Evolutionary conservation across 495 filamentous ascomycete species (phyloP).

Genomic region (Pseudoneurospora amorphoporcata): DNA sequence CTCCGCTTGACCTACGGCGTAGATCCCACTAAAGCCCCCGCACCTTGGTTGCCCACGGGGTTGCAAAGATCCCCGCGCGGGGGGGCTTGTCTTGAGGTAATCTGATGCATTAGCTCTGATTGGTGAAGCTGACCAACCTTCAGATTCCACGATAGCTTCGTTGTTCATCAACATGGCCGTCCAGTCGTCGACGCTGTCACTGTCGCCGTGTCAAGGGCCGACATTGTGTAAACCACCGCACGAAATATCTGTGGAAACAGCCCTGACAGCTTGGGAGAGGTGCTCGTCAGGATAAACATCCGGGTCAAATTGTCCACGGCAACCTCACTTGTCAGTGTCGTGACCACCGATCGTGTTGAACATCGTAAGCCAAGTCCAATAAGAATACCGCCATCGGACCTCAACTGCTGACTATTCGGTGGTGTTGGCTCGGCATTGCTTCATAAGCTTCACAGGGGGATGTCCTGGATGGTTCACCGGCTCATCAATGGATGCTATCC

Average conservation of each 20-base stretch:
- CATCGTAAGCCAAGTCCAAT: background rate
- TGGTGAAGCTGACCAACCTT: background rate
- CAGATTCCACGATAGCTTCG: no score
- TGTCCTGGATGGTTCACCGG: background rate
- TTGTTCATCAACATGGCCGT: background rate
- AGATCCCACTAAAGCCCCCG: conserved; percentile 10
- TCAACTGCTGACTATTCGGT: background rate
- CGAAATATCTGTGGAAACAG: background rate
- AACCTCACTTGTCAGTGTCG: background rate
- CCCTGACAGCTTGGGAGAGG: background rate
- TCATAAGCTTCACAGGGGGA: background rate
- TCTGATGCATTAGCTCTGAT: background rate
- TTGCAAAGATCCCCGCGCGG: background rate
- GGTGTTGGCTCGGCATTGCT: background rate
- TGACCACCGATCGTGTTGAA: background rate
- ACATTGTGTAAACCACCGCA: background rate
- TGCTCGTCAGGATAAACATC: background rate
- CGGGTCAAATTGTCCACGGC: background rate
- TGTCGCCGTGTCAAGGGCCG: background rate
- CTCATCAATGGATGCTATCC: background rate
- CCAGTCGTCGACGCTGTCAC: background rate
- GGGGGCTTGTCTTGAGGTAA: background rate
- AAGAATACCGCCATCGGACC: background rate
- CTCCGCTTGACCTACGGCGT: conserved; percentile 13
- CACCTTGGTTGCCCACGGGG: background rate